Base-by-base conservation (phyloP, 169 alveolate species). In the Toxoplasma gondii region DNA sequence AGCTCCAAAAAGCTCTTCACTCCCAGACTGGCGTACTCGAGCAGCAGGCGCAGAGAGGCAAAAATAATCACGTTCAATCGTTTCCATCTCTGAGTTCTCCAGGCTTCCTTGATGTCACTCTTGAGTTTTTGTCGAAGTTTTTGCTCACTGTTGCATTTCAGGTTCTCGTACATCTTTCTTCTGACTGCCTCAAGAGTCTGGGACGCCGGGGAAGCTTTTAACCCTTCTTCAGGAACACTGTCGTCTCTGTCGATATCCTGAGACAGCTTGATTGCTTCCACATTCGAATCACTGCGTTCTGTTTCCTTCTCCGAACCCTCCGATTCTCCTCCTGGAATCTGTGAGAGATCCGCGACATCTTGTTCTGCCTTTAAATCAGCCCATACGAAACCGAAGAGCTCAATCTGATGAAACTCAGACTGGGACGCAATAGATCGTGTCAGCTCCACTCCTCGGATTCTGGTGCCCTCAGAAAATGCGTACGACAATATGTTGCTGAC, bases 321-420 rank as follows among this genome's bases (percentile, higher is more conserved):
- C 16, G 87, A 19, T 34, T 78, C 87, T 12, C 87, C 87, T 19
- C 87, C 87, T 31, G 87, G 87, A 7, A 78, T 44, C 87, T 78
- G 87, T 7, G 87, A 0, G 9, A 78, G 4, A 78, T 78, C 87
- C 45, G 87, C 87, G 24, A 31, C 45, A 16, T 78, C 87, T 34
- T 78, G 53, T n/a, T 78, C 87, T 24, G 87, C 87, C 45, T 78
- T 78, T 34, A 78, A 24, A 34, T 78, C 87, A 31, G 87, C 87
- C 87, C 87, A 78, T 10, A 78, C 53, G 29, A 78, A 44, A 34
- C 87, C 87, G 45, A 78, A 78, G 29, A 78, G 87, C 45, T 27
- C 53, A 34, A 27, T 78, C 87, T 78, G 87, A 41, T 78, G 87
- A 78, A 24, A 34, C 87, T 78, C 53, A 78, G 87, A 78, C 10